Percentiles rank a stretch among this genome's conserved stretches.
Conservation (phyloP, 2,329 filamentous ascomycete genomes). For the Niveomyces coronatus region DNA sequence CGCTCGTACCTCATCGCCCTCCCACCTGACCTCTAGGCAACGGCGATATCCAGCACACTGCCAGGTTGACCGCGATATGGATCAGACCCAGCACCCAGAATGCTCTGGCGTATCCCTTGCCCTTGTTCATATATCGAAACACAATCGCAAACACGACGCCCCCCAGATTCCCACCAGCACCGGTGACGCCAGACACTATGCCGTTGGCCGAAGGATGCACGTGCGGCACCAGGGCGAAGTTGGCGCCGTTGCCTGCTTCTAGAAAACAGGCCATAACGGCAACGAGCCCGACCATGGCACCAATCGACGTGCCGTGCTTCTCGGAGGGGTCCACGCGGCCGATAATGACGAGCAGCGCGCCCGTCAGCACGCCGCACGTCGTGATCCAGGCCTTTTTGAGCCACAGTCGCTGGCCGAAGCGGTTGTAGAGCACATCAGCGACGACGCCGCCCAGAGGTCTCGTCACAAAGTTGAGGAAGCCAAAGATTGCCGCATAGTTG, state of each 20-base stretch:
- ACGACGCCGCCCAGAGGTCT: conserved; percentile 55
- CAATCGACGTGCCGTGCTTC: conserved; percentile 25
- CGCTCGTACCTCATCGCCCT: conserved; percentile 3
- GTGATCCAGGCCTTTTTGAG: conserved; percentile 37
- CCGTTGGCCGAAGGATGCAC: conserved; percentile 78
- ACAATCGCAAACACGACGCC: conserved; percentile 72
- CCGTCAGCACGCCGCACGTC: conserved; percentile 47
- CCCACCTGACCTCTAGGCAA: conserved; percentile 38
- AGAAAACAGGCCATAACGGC: conserved; percentile 72
- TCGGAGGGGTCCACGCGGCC: conserved; percentile 53
- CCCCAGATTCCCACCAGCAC: conserved; percentile 73
- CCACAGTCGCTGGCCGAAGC: conserved; percentile 24
- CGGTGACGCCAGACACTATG: conserved; percentile 63
- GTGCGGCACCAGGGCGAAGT: conserved; percentile 79
- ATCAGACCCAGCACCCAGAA: conserved; percentile 80
- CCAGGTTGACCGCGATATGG: conserved; percentile 57
- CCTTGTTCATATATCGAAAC: conserved; percentile 64
- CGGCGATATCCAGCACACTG: conserved; percentile 45
- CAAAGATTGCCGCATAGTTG: conserved; percentile 62
- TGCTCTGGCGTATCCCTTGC: conserved; percentile 54
- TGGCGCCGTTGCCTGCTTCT: conserved; percentile 76
- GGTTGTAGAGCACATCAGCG: conserved; percentile 39
- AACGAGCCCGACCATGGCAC: conserved; percentile 66
- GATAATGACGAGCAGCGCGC: conserved; percentile 49
- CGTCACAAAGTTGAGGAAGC: conserved; percentile 59